These are phyloP conservation scores for Microdochium nivale DNA, from an alignment of 2,329 filamentous ascomycete species.

Conservation along the genomic window DNA sequence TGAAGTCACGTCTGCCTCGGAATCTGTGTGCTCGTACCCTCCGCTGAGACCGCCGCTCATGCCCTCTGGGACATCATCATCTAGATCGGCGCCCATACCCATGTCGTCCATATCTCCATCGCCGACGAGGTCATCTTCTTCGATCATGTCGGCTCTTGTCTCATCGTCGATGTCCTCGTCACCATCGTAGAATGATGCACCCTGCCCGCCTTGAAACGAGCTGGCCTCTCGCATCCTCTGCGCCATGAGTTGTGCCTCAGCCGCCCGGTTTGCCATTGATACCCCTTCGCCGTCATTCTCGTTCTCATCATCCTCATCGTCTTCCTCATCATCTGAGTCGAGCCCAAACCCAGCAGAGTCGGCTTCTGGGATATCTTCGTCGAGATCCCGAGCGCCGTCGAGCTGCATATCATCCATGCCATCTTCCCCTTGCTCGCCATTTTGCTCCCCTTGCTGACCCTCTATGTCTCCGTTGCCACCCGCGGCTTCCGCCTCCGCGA, in stretches of 20 bases:
- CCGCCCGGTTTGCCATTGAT: slow-evolving; percentile 22
- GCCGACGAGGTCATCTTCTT: slow-evolving; percentile 49
- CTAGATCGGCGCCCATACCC: slow-evolving; percentile 61
- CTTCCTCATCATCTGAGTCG: slow-evolving; percentile 29
- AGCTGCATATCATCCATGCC: slow-evolving; percentile 48
- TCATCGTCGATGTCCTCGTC: slow-evolving; percentile 48
- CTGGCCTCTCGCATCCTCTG: slow-evolving; percentile 47
- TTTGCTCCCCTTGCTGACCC: slow-evolving; percentile 27
- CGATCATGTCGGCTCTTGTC: slow-evolving; percentile 48
- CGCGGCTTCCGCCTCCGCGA: slow-evolving; percentile 57
- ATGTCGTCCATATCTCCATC: slow-evolving; percentile 38
- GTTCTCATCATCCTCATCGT: slow-evolving; percentile 22
- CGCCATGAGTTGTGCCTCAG: slow-evolving; percentile 39
- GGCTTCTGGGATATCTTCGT: slow-evolving; percentile 66
- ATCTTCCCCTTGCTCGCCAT: slow-evolving; percentile 34
- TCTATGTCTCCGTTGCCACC: slow-evolving; percentile 21
- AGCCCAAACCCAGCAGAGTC: slow-evolving; percentile 45
- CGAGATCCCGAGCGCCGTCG: slow-evolving; percentile 51
- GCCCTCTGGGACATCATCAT: slow-evolving; percentile 62
- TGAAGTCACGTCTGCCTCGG: slow-evolving; percentile 53
- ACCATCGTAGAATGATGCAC: slow-evolving; percentile 40
- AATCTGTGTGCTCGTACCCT: slow-evolving; percentile 70
- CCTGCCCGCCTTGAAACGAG: slow-evolving; percentile 40
- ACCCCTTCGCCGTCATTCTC: slow-evolving; percentile 17
- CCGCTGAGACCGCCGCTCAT: slow-evolving; percentile 40